Percentiles rank a stretch among this genome's conserved stretches.
Evolutionary conservation across 148 eudicot genomes (phyloP).

Genomic region (Amaranthus palmeri): DNA sequence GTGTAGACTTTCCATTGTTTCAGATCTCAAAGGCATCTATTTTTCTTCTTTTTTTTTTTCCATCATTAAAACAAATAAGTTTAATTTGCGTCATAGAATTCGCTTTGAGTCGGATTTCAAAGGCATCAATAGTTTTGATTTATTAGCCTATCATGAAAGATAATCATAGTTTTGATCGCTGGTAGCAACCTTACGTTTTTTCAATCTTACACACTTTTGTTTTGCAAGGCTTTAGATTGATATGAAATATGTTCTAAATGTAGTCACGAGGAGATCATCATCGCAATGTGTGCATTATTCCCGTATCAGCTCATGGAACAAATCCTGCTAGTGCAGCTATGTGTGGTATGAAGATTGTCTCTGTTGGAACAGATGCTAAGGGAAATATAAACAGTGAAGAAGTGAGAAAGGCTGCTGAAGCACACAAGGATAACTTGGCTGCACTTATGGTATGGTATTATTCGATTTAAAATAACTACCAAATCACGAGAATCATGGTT

Average conservation of each 20-base stretch:
- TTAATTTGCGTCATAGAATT: not conserved
- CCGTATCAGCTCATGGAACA: constrained; percentile 97
- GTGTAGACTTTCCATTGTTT: not conserved
- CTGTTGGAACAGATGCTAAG: constrained; percentile 93
- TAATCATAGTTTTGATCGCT: not conserved
- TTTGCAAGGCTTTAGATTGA: constrained; percentile 1
- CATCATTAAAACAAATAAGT: too few relatives aligned
- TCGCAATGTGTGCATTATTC: constrained; percentile 94
- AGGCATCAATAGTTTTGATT: not conserved
- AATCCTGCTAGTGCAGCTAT: constrained; percentile 99
- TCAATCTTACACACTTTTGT: not conserved
- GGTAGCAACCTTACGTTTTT: not conserved
- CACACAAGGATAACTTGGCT: constrained; percentile 73
- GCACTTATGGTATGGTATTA: constrained; percentile 72
- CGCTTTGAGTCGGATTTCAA: not conserved
- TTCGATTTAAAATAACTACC: too few relatives aligned
- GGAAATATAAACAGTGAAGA: constrained; percentile 94
- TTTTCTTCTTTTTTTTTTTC: too few relatives aligned
- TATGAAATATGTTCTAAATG: constrained; percentile 15
- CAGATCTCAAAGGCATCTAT: not conserved
- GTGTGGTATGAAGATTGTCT: constrained; percentile 98
- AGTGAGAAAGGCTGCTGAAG: constrained; percentile 85
- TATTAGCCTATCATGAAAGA: not conserved
- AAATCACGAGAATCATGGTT: too few relatives aligned
- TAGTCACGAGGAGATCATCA: constrained; percentile 97